Evolutionary conservation across 2,329 filamentous ascomycete genomes (phyloP).

Genomic region (Hypoxylon sp.): DNA sequence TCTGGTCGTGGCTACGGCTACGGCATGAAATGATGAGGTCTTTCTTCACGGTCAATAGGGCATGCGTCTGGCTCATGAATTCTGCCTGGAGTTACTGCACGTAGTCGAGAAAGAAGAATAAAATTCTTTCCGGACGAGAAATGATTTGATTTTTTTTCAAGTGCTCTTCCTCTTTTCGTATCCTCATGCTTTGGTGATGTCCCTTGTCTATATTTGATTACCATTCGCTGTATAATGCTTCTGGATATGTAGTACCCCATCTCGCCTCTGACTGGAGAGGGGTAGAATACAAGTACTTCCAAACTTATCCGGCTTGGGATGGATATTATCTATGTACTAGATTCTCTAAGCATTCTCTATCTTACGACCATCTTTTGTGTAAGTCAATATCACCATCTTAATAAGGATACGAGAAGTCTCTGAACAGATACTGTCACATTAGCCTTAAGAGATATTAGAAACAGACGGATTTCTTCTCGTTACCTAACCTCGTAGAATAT

Average conservation of each 20-base stretch:
- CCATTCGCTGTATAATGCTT: not conserved
- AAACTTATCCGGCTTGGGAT: not conserved
- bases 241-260: not conserved
- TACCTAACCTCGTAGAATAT: no score
- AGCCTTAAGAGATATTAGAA: no score
- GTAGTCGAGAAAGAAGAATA: conserved; percentile 54
- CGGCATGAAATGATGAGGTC: conserved; percentile 51
- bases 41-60: conserved; percentile 53
- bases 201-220: not conserved
- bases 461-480: no score
- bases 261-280: no score
- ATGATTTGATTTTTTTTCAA: conserved; percentile 32
- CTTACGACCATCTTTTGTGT: no score
- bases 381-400: no score
- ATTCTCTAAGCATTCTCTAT: not conserved
- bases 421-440: no score
- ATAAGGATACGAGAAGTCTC: no score
- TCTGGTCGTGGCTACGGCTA: conserved; percentile 53
- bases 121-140: conserved; percentile 49
- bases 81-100: conserved; percentile 55
- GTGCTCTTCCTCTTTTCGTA: conserved; percentile 20
- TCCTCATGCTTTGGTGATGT: conserved; percentile 17
- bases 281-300: not conserved
- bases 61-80: conserved; percentile 54
- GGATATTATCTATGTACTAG: not conserved